These are phyloP conservation scores for Geotrichum siamense DNA, from an alignment of 1,139 yeast genomes.

Conservation along the genomic window DNA sequence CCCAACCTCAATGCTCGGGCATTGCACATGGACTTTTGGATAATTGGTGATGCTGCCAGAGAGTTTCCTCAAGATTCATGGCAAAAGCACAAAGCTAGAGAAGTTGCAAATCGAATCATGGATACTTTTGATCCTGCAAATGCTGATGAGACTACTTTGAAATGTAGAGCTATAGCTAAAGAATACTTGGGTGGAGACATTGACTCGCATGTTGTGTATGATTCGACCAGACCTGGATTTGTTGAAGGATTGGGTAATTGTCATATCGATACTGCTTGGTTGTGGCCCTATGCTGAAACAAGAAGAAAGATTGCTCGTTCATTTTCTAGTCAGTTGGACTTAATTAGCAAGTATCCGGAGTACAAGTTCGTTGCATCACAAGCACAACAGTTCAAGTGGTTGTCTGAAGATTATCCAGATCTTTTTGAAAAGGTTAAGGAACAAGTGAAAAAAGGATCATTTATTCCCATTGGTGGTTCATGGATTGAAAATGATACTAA, in stretches of 20 bases:
- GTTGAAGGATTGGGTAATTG: slow-evolving; percentile 89
- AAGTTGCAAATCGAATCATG: slow-evolving; percentile 72
- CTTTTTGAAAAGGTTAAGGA: slow-evolving; percentile 55
- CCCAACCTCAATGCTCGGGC: slow-evolving; percentile 79
- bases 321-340: slow-evolving; percentile 86
- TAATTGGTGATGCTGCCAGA: slow-evolving; percentile 83
- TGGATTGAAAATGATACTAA: slow-evolving; percentile 98
- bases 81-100: slow-evolving; percentile 81
- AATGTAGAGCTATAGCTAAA: slow-evolving; percentile 62
- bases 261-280: slow-evolving; percentile 96
- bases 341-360: slow-evolving; percentile 85
- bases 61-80: slow-evolving; percentile 67
- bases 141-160: slow-evolving; percentile 41
- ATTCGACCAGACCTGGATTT: slow-evolving; percentile 24
- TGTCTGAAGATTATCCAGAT: slow-evolving; percentile 76
- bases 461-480: slow-evolving; percentile 88
- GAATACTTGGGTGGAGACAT: slow-evolving; percentile 56
- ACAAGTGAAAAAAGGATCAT: slow-evolving; percentile 65
- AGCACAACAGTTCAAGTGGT: slow-evolving; percentile 94
- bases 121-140: slow-evolving; percentile 61
- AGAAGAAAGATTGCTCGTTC: slow-evolving; percentile 85
- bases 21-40: slow-evolving; percentile 74
- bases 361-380: slow-evolving; percentile 92
- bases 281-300: slow-evolving; percentile 97
- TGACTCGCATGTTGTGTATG: slow-evolving; percentile 58